These are phyloP conservation scores for Aspergillus fischeri DNA, from an alignment of 2,329 filamentous ascomycete genomes.

Conservation along the genomic window DNA sequence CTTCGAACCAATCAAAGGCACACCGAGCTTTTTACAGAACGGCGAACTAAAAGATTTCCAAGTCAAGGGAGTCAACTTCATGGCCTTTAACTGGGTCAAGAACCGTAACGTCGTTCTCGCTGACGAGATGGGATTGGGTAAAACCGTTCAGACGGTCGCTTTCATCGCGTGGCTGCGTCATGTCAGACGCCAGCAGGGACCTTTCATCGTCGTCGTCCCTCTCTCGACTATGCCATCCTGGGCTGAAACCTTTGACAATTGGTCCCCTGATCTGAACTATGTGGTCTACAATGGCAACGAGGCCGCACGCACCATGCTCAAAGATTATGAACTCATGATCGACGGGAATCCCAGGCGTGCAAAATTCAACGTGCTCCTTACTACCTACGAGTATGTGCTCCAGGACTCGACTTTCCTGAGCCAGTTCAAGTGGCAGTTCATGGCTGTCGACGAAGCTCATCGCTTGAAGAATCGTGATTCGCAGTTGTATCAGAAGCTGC, in stretches of 20 bases:
- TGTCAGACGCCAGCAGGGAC: conserved; percentile 82
- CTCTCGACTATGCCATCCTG: conserved; percentile 96
- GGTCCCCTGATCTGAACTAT: conserved; percentile 95
- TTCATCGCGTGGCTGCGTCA: conserved; percentile 97
- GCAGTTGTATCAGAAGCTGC: conserved; percentile 80
- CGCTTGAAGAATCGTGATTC: conserved; percentile 95
- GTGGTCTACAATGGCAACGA: conserved; percentile 94
- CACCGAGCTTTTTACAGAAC: conserved; percentile 78
- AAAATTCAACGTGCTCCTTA: conserved; percentile 97
- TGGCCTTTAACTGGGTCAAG: conserved; percentile 92
- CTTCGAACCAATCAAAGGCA: conserved; percentile 69
- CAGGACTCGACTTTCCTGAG: conserved; percentile 78
- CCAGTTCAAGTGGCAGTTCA: conserved; percentile 94
- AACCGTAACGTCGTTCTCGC: conserved; percentile 94
- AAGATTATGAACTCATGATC: conserved; percentile 81
- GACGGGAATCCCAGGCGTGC: conserved; percentile 82
- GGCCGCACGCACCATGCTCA: conserved; percentile 78
- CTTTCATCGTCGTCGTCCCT: conserved; percentile 94
- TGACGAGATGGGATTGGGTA: conserved; percentile 97
- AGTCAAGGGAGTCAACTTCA: conserved; percentile 87
- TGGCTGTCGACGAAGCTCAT: conserved; percentile 95
- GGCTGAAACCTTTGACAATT: conserved; percentile 96
- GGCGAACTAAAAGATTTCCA: conserved; percentile 91
- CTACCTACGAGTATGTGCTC: conserved; percentile 95
- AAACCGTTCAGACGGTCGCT: conserved; percentile 94